Conservation (phyloP, 2,329 filamentous ascomycete genomes). For the Canariomyces notabilis region DNA sequence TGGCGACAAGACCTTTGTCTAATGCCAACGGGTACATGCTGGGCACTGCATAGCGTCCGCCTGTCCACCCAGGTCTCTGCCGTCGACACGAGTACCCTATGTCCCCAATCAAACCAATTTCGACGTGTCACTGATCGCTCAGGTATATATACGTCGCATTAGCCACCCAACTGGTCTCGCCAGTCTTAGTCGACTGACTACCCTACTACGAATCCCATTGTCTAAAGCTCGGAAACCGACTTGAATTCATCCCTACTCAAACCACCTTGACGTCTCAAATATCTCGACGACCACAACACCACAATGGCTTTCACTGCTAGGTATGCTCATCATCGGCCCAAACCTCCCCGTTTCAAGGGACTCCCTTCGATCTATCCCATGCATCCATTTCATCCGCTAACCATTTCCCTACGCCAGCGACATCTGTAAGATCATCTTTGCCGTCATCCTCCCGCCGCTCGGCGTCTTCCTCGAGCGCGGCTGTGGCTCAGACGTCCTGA, state of each 20-base stretch:
- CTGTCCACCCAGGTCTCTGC: background rate
- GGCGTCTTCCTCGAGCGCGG: slow-evolving; percentile 94
- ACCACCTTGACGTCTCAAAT: background rate
- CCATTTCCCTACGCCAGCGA: slow-evolving; percentile 32
- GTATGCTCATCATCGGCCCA: slow-evolving; percentile 31
- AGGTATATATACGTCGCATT: background rate
- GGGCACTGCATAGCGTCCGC: background rate
- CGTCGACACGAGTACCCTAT: background rate
- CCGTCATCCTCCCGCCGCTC: slow-evolving; percentile 81
- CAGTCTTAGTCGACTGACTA: background rate
- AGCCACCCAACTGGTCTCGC: background rate
- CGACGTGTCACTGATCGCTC: background rate
- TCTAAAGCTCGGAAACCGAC: too few species aligned
- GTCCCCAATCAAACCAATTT: too few species aligned
- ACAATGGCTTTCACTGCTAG: slow-evolving; percentile 57
- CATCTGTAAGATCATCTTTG: slow-evolving; percentile 70
- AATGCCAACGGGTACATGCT: background rate
- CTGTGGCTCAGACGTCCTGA: slow-evolving; percentile 79
- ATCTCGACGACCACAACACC: slow-evolving; percentile 20
- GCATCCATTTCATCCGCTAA: too few species aligned
- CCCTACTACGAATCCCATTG: too few species aligned
- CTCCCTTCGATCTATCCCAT: background rate
- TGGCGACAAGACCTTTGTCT: background rate
- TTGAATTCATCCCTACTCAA: too few species aligned
- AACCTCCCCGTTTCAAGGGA: background rate